These are phyloP conservation scores for Phytophthora palmivora DNA, from an alignment of 352 stramenopile species.

Conservation along the genomic window DNA sequence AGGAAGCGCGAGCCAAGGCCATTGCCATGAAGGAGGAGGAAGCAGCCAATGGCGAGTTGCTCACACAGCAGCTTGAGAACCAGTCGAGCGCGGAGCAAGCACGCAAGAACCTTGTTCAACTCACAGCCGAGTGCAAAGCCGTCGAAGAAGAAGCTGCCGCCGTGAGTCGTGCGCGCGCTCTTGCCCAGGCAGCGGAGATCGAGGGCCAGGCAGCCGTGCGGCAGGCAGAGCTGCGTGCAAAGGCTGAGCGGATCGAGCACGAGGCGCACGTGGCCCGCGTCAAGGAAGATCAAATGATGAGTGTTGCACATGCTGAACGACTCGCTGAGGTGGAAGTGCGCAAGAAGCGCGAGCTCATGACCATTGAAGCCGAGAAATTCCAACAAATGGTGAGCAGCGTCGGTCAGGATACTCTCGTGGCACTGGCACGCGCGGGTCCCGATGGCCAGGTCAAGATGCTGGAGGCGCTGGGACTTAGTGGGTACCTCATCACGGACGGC, in stretches of 20 bases:
- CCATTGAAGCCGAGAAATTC: slow-evolving; percentile 84
- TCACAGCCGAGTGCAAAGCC: slow-evolving; percentile 73
- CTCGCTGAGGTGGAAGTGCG: slow-evolving; percentile 71
- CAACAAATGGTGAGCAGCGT: slow-evolving; percentile 82
- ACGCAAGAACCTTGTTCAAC: slow-evolving; percentile 78
- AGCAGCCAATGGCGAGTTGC: slow-evolving; percentile 71
- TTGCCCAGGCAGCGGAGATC: slow-evolving; percentile 75
- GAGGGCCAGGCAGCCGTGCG: slow-evolving; percentile 72
- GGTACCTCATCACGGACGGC: slow-evolving; percentile 86
- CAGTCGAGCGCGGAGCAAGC: slow-evolving; percentile 74
- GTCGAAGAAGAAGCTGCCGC: slow-evolving; percentile 72
- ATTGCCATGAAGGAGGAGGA: slow-evolving; percentile 86
- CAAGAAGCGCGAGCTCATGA: slow-evolving; percentile 84
- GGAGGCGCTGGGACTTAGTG: slow-evolving; percentile 74
- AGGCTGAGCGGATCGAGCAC: slow-evolving; percentile 78
- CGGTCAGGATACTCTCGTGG: slow-evolving; percentile 78
- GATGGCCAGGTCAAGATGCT: slow-evolving; percentile 86
- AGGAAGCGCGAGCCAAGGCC: slow-evolving; percentile 80
- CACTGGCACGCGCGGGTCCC: slow-evolving; percentile 70
- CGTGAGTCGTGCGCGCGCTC: slow-evolving; percentile 65
- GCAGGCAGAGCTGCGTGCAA: slow-evolving; percentile 68
- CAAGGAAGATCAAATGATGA: slow-evolving; percentile 71
- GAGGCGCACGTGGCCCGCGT: slow-evolving; percentile 59
- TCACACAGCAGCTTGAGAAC: slow-evolving; percentile 84
- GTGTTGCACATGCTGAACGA: slow-evolving; percentile 61